A percentile compares a stretch with the other conserved stretches of the same genome.
Conservation (phyloP, 164 flowering plant species). For the Chimonanthus praecox region DNA sequence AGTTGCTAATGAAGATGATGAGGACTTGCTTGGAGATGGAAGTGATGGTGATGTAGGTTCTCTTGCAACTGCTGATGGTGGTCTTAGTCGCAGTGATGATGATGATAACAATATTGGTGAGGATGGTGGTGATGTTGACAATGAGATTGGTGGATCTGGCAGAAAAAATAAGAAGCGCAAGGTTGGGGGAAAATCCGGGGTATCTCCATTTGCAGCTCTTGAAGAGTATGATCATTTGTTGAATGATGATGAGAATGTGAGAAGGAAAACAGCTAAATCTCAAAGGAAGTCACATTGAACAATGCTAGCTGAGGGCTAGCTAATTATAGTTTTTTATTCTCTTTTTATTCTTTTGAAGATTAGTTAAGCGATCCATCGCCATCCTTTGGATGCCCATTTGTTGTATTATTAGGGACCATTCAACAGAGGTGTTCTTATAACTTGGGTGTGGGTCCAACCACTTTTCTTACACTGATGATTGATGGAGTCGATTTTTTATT, state of each 20-base stretch:
- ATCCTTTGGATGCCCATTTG: no score
- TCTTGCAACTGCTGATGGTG: conserved; percentile 23
- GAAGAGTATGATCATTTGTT: conserved; percentile 79
- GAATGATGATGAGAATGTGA: conserved; percentile 17
- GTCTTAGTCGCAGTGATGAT: conserved; percentile 14
- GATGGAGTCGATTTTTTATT: no score
- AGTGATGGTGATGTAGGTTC: conserved; percentile 57
- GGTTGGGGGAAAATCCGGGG: conserved; percentile 25
- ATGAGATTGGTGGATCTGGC: conserved; percentile 3
- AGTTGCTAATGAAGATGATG: conserved; percentile 69
- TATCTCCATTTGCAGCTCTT: conserved; percentile 87
- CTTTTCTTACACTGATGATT: no score
- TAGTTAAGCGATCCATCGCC: no score
- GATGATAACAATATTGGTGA: conserved; percentile 13
- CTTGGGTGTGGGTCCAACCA: no score
- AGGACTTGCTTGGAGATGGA: conserved; percentile 60
- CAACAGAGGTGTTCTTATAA: no score
- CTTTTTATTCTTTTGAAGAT: no score
- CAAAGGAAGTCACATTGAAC: background rate
- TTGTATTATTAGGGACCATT: no score
- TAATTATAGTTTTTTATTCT: no score
- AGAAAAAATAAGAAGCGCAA: conserved; percentile 43
- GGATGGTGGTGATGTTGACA: conserved; percentile 6
- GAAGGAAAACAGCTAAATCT: conserved; percentile 15
- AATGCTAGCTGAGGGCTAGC: no score